Conservation (phyloP, 1,284 basidiomycete species). For the Irpex lacteus region DNA sequence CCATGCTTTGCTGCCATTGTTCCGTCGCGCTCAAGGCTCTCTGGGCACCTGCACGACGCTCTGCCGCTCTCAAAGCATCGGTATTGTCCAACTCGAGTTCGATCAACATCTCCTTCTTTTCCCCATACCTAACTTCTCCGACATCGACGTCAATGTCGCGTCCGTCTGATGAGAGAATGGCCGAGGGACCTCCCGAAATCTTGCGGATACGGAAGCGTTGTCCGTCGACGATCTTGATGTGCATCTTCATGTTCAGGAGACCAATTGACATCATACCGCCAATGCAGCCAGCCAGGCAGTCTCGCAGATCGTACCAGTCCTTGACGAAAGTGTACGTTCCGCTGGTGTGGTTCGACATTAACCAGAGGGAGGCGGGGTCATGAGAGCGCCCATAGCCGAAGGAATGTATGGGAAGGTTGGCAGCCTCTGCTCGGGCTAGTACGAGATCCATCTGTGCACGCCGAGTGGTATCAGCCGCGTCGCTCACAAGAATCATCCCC, state of each 20-base stretch:
- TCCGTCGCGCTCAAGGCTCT: constrained; percentile 69
- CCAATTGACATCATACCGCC: constrained; percentile 95
- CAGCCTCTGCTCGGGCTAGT: constrained; percentile 92
- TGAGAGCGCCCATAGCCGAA: constrained; percentile 96
- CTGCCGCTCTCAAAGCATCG: constrained; percentile 45
- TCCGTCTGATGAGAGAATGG: constrained; percentile 84
- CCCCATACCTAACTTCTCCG: constrained; percentile 89
- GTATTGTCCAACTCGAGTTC: constrained; percentile 88
- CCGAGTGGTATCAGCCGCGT: constrained; percentile 85
- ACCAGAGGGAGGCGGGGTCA: constrained; percentile 97
- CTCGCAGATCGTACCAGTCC: constrained; percentile 92
- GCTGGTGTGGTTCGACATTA: constrained; percentile 95
- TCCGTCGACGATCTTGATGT: constrained; percentile 84
- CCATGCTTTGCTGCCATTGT: constrained; percentile 78
- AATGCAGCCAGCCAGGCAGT: constrained; percentile 86
- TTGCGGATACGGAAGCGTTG: constrained; percentile 87
- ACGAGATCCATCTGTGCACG: constrained; percentile 99
- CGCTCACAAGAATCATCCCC: constrained; percentile 91
- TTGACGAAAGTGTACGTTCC: constrained; percentile 98
- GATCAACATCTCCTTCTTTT: constrained; percentile 91
- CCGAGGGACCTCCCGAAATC: constrained; percentile 81
- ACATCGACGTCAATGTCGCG: constrained; percentile 94
- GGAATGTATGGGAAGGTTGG: constrained; percentile 93
- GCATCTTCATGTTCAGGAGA: constrained; percentile 85
- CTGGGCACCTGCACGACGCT: constrained; percentile 19